Percentiles rank a stretch among this genome's conserved stretches.
Conservation (phyloP, 2,329 filamentous ascomycete genomes). For the Aspergillus neoniger region DNA sequence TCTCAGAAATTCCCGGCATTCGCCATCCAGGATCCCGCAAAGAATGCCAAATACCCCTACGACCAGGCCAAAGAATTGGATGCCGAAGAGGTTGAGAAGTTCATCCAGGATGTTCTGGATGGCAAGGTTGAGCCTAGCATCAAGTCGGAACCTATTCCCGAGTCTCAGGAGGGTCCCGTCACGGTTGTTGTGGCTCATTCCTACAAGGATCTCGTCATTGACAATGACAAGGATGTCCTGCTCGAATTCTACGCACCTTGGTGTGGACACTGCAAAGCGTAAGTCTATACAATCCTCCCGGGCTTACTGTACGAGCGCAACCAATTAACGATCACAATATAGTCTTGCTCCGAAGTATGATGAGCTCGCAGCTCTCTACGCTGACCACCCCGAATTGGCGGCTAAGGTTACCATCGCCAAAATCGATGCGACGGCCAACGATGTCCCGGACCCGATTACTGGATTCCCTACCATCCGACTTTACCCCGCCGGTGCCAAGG, state of each 20-base stretch:
- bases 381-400: slow-evolving; percentile 50
- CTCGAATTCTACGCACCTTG: slow-evolving; percentile 97
- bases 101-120: slow-evolving; percentile 79
- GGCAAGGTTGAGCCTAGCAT: slow-evolving; percentile 94
- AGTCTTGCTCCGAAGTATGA: slow-evolving; percentile 68
- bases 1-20: slow-evolving; percentile 94
- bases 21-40: slow-evolving; percentile 91
- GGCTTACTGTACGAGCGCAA: not conserved
- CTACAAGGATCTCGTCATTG: slow-evolving; percentile 87
- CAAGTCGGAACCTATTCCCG: slow-evolving; percentile 96
- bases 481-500: slow-evolving; percentile 87
- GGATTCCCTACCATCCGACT: slow-evolving; percentile 99
- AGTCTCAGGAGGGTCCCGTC: slow-evolving; percentile 88
- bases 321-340: slow-evolving; percentile 11
- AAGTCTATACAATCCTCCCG: slow-evolving; percentile 29
- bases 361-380: slow-evolving; percentile 61
- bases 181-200: slow-evolving; percentile 87
- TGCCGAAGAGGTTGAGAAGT: slow-evolving; percentile 70
- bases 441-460: slow-evolving; percentile 93
- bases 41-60: slow-evolving; percentile 97
- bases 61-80: slow-evolving; percentile 81
- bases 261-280: slow-evolving; percentile 71
- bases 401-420: slow-evolving; percentile 73
- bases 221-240: slow-evolving; percentile 94
- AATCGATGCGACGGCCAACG: slow-evolving; percentile 94